Conservation (phyloP, 805 yeast genomes). For the Starmerella cellae region DNA sequence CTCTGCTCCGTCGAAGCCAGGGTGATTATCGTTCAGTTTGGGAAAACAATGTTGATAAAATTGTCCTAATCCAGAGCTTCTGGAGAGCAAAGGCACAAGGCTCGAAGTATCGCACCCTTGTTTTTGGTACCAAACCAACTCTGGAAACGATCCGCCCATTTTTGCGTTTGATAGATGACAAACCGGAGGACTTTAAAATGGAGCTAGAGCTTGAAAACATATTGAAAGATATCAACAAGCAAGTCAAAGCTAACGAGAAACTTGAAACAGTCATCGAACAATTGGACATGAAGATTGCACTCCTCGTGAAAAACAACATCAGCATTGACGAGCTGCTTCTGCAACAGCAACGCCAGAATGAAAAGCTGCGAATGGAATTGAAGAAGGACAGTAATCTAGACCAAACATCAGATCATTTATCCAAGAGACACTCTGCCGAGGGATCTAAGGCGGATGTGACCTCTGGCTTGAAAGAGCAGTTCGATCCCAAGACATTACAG, state of each 20-base stretch:
- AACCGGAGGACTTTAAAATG: conserved; percentile 59
- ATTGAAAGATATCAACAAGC: conserved; percentile 56
- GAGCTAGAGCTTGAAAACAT: conserved; percentile 55
- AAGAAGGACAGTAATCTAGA: conserved; percentile 4
- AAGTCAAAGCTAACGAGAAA: conserved; percentile 55
- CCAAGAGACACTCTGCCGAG: background rate
- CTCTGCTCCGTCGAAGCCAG: conserved; percentile 22
- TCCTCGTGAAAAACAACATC: conserved; percentile 66
- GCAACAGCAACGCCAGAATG: conserved; percentile 17
- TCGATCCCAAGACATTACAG: conserved; percentile 30
- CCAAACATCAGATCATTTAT: background rate
- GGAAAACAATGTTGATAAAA: conserved; percentile 38
- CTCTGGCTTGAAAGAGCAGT: conserved; percentile 19
- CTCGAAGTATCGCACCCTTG: conserved; percentile 58
- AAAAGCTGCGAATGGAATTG: conserved; percentile 3
- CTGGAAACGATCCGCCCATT: conserved; percentile 62
- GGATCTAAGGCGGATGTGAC: background rate
- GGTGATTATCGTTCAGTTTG: conserved; percentile 36
- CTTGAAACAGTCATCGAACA: conserved; percentile 64
- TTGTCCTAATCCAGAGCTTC: conserved; percentile 61
- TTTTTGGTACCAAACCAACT: conserved; percentile 63
- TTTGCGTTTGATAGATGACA: conserved; percentile 59
- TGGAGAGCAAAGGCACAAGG: conserved; percentile 57
- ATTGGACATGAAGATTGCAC: conserved; percentile 62
- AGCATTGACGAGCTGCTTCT: conserved; percentile 51